Conservation (phyloP, 768 basidiomycete species). For the Astraeus odoratus region DNA sequence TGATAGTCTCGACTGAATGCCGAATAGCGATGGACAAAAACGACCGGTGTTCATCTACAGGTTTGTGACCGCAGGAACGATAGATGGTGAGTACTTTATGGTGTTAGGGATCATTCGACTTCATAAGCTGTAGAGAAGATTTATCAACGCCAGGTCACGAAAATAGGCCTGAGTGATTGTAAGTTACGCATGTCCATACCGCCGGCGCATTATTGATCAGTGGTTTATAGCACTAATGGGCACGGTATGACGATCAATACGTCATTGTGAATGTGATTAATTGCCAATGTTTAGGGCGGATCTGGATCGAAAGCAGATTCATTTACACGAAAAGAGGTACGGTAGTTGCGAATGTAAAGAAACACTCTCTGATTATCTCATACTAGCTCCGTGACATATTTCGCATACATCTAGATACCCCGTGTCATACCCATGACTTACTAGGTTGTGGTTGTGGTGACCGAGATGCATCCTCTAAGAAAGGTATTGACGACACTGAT, state of each 20-base stretch:
- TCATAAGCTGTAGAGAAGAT: slow-evolving; percentile 61
- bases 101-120: slow-evolving; percentile 1
- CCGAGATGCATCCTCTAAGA: slow-evolving; percentile 2
- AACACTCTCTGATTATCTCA: background rate
- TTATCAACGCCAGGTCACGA: slow-evolving; percentile 90
- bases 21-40: slow-evolving; percentile 84
- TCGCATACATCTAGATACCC: slow-evolving; percentile 69
- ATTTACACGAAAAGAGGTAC: slow-evolving; percentile 82
- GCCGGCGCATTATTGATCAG: slow-evolving; percentile 9
- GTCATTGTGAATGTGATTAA: slow-evolving; percentile 5
- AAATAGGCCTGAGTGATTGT: slow-evolving; percentile 87
- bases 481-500: slow-evolving; percentile 1
- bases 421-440: slow-evolving; percentile 90
- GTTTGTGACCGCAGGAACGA: slow-evolving; percentile 79
- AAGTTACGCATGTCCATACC: slow-evolving; percentile 24
- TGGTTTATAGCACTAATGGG: slow-evolving; percentile 58
- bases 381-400: slow-evolving; percentile 86
- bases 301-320: slow-evolving; percentile 70
- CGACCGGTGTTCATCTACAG: slow-evolving; percentile 86
- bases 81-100: slow-evolving; percentile 59
- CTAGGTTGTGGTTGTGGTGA: slow-evolving; percentile 69
- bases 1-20: slow-evolving; percentile 7
- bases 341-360: slow-evolving; percentile 3
- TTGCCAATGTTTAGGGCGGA: slow-evolving; percentile 25
- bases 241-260: slow-evolving; percentile 34